Percentiles rank a stretch among this genome's conserved stretches.
These are phyloP conservation scores for Syzygium aromaticum DNA, from an alignment of 345 rosid species.

Conservation along the genomic window DNA sequence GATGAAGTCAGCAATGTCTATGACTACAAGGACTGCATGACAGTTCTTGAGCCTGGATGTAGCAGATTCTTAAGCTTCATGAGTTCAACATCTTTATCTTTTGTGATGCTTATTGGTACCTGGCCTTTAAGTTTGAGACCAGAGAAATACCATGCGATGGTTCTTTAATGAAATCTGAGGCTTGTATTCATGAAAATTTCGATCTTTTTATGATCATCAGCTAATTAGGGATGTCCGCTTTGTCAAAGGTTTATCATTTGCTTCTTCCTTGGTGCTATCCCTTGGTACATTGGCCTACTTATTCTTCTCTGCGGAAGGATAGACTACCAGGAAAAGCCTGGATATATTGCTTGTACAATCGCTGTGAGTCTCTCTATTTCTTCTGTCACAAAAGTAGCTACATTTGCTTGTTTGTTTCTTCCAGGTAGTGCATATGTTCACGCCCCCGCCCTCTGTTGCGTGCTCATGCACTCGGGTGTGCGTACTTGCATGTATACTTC, in stretches of 20 bases:
- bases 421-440: not conserved
- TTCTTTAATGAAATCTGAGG: not conserved
- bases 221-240: not conserved
- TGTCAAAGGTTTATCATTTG: conserved; percentile 68
- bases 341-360: conserved; percentile 78
- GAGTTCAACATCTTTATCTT: not conserved
- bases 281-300: conserved; percentile 78
- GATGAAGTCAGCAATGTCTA: not conserved
- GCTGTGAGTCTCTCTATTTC: conserved; percentile 45
- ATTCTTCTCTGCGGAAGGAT: conserved; percentile 54
- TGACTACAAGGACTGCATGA: not conserved
- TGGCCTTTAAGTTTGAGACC: not conserved
- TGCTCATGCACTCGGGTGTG: not conserved
- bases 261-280: conserved; percentile 79
- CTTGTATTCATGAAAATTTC: not conserved
- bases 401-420: not conserved
- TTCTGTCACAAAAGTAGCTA: not conserved
- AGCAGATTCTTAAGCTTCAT: not conserved
- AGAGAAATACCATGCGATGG: not conserved
- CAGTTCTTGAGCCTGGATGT: not conserved
- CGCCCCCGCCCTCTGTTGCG: not conserved
- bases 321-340: conserved; percentile 83
- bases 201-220: not conserved
- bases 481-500: not conserved
- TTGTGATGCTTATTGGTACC: not conserved